Percentiles rank a stretch among this genome's conserved stretches.
phyloP scores from a whole-genome alignment of 768 basidiomycete species.

The Termitomyces sp. region DNA sequence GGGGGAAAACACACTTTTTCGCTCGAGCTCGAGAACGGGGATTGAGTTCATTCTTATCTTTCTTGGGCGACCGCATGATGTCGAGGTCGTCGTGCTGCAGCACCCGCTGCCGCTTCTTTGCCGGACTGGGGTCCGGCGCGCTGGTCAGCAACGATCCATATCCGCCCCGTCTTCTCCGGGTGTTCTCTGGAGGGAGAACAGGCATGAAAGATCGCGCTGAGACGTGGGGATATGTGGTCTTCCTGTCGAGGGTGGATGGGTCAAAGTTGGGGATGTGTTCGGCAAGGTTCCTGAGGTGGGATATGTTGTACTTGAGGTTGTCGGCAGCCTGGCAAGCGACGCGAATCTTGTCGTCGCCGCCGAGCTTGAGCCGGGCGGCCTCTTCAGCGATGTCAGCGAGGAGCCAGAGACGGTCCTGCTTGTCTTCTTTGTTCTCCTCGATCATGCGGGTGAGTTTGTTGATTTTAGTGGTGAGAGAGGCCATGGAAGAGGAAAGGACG shows the following conservation, averaged over 20 bases:
- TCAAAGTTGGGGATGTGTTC: constrained; percentile 63
- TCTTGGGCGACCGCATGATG: constrained; percentile 53
- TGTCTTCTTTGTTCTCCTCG: constrained; percentile 50
- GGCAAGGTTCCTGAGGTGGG: constrained; percentile 58
- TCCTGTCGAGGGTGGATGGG: constrained; percentile 46
- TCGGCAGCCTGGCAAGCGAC: constrained; percentile 91
- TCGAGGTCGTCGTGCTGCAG: constrained; percentile 58
- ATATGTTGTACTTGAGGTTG: constrained; percentile 63
- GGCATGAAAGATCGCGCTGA: constrained; percentile 65
- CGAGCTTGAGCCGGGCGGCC: constrained; percentile 83
- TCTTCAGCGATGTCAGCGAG: constrained; percentile 94
- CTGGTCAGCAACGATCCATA: constrained; percentile 50
- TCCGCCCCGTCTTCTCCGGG: constrained; percentile 53
- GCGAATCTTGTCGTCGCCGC: constrained; percentile 97
- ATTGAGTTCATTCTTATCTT: constrained; percentile 46
- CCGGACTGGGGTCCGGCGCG: constrained; percentile 55
- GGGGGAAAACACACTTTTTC: constrained; percentile 48
- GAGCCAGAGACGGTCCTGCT: constrained; percentile 77
- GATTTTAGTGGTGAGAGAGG: constrained; percentile 77
- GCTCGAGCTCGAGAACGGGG: constrained; percentile 46
- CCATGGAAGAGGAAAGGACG: constrained; percentile 86
- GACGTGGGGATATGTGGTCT: constrained; percentile 74
- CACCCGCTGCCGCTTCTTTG: constrained; percentile 63
- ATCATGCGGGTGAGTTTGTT: constrained; percentile 70
- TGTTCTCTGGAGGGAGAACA: constrained; percentile 53